A percentile compares a stretch with the other conserved stretches of the same genome.
phyloP scores from a whole-genome alignment of 2,329 filamentous ascomycete genomes.

The Cladophialophora immunda region DNA sequence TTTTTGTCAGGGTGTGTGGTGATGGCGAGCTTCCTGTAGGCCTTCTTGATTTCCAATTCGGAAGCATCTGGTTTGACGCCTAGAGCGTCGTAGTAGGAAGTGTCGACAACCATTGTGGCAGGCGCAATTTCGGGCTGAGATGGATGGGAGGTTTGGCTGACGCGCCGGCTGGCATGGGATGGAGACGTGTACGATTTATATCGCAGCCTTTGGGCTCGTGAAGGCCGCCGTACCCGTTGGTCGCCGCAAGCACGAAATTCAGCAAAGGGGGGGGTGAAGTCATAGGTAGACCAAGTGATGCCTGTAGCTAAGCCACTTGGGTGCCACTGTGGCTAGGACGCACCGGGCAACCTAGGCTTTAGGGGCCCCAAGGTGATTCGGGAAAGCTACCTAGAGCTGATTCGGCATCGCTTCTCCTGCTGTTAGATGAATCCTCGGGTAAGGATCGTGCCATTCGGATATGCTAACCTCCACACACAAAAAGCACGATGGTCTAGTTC shows the following conservation, averaged over 20 bases:
- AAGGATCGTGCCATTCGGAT: constrained; percentile 33
- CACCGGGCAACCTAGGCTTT: not conserved
- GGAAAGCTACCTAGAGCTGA: not conserved
- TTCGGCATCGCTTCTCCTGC: not conserved
- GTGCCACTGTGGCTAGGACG: constrained; percentile 2
- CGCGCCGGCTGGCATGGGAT: not conserved
- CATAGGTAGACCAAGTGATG: constrained; percentile 16
- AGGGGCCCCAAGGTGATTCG: not conserved
- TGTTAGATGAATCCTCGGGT: constrained; percentile 1
- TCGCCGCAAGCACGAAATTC: constrained; percentile 5
- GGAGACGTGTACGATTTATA: constrained; percentile 3
- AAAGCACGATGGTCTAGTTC: constrained; percentile 25
- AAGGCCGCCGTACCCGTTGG: constrained; percentile 11
- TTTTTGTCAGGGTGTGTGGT: constrained; percentile 80
- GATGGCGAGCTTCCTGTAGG: constrained; percentile 93
- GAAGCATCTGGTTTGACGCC: constrained; percentile 85
- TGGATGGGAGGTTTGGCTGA: not conserved
- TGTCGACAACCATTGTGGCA: constrained; percentile 80
- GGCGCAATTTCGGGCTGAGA: not conserved
- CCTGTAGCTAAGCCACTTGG: not conserved
- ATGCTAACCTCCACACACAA: constrained; percentile 21
- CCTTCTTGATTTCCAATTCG: constrained; percentile 95
- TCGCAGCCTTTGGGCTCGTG: constrained; percentile 26
- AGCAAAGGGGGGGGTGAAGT: constrained; percentile 26
- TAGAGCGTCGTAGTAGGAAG: constrained; percentile 85